Conservation (phyloP, 106 monocot species). For the Dendrobium huoshanense region DNA sequence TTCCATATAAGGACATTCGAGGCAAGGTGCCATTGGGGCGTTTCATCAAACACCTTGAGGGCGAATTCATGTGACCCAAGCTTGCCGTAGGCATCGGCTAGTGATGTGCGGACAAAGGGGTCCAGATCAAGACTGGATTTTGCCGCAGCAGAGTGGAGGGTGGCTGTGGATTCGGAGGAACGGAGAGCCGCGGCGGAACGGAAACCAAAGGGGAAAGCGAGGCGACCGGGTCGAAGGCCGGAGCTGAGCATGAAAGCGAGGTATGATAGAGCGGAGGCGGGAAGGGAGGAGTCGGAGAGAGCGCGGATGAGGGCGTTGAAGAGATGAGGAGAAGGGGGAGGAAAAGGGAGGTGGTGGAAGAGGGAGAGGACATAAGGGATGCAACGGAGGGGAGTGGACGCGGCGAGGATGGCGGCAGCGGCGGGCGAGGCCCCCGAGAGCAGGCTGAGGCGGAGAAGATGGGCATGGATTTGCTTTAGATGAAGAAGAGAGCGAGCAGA, state of each 20-base stretch:
- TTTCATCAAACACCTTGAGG: conserved; percentile 34
- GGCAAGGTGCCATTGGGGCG: conserved; percentile 18
- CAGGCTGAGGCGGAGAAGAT: conserved; percentile 20
- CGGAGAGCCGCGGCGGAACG: conserved; percentile 21
- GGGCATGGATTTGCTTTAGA: conserved; percentile 33
- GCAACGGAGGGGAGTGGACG: conserved; percentile 3
- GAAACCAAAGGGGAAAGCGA: conserved; percentile 26
- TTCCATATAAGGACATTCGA: conserved; percentile 34
- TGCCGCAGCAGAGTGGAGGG: background rate
- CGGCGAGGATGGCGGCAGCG: conserved; percentile 10
- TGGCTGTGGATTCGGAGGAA: background rate
- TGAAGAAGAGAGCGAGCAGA: conserved; percentile 8
- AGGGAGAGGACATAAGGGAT: conserved; percentile 11
- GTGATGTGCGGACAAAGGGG: conserved; percentile 37
- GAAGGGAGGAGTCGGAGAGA: conserved; percentile 16
- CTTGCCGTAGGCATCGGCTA: conserved; percentile 27
- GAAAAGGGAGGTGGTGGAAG: conserved; percentile 15
- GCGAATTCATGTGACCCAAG: conserved; percentile 10
- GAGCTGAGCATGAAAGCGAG: conserved; percentile 16
- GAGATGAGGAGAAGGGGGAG: conserved; percentile 13
- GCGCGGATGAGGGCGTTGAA: conserved; percentile 28
- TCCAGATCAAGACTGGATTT: conserved; percentile 21
- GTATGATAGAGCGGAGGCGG: conserved; percentile 10
- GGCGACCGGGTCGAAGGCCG: conserved; percentile 20
- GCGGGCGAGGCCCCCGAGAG: conserved; percentile 1